Evolutionary conservation across 2,329 filamentous ascomycete genomes (phyloP).

Genomic region (Graphilbum ipis-grandicollis): DNA sequence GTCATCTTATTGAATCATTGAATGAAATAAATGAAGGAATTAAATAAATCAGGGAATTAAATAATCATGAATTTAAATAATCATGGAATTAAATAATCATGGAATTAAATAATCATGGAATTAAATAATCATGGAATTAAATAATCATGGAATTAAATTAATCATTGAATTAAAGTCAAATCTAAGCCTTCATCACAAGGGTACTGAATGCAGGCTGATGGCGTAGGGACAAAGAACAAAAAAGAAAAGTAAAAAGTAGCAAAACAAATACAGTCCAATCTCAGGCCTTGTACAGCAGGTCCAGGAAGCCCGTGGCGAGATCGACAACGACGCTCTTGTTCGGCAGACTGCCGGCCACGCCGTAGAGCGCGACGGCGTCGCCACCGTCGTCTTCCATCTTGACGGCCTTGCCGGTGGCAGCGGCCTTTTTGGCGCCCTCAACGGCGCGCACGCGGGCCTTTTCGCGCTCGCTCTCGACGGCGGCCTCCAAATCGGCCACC

Average conservation of each 20-base stretch:
- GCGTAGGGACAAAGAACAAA: too few relatives aligned
- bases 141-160: too few relatives aligned
- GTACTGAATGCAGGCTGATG: too few relatives aligned
- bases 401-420: conserved; percentile 32
- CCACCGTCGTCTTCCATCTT: conserved; percentile 38
- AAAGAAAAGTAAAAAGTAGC: background rate
- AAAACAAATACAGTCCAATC: background rate
- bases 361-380: conserved; percentile 78
- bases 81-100: too few relatives aligned
- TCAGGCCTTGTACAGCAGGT: conserved; percentile 63
- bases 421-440: conserved; percentile 41
- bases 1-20: too few relatives aligned
- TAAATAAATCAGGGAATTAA: too few relatives aligned
- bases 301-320: conserved; percentile 76
- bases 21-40: too few relatives aligned
- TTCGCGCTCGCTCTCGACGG: conserved; percentile 57
- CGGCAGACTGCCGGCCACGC: conserved; percentile 83
- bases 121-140: too few relatives aligned
- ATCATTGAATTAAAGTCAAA: too few relatives aligned
- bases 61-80: too few relatives aligned
- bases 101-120: too few relatives aligned
- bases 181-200: too few relatives aligned
- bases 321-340: conserved; percentile 93
- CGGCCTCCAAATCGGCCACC: conserved; percentile 51
- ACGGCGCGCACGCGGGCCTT: conserved; percentile 58